phyloP scores from a whole-genome alignment of 768 basidiomycete genomes.

The Hygrophoropsis aurantiaca region DNA sequence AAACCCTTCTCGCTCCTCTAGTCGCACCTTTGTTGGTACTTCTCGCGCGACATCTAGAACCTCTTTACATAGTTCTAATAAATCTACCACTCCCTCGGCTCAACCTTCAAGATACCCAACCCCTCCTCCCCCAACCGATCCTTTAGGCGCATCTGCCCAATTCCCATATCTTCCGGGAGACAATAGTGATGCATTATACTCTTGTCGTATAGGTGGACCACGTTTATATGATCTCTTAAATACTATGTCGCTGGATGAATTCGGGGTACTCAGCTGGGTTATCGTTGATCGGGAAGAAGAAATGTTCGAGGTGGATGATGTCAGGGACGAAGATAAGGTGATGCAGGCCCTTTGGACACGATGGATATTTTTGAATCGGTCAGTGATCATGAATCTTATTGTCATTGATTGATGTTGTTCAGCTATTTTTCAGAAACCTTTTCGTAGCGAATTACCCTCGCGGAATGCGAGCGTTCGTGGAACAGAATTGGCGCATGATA shows the following conservation, averaged over 20 bases:
- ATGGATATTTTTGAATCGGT: constrained; percentile 71
- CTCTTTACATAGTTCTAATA: constrained; percentile 6
- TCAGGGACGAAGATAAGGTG: constrained; percentile 75
- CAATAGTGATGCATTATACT: constrained; percentile 50
- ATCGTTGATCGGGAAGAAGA: constrained; percentile 76
- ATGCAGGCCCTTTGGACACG: constrained; percentile 77
- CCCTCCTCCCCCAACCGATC: constrained; percentile 42
- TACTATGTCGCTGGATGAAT: constrained; percentile 56
- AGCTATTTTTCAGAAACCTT: constrained; percentile 39
- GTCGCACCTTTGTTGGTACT: neutral
- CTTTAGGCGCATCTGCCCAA: constrained; percentile 50
- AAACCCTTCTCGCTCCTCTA: constrained; percentile 3
- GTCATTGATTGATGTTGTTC: too few species aligned
- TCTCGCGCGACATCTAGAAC: constrained; percentile 4
- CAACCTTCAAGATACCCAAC: constrained; percentile 29
- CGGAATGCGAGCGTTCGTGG: constrained; percentile 55
- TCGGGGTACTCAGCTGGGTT: constrained; percentile 68
- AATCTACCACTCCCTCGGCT: constrained; percentile 9
- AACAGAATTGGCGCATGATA: constrained; percentile 65
- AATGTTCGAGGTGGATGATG: constrained; percentile 68
- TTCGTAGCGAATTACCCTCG: constrained; percentile 58
- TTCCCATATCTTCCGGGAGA: constrained; percentile 54
- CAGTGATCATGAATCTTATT: too few species aligned
- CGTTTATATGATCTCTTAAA: constrained; percentile 65
- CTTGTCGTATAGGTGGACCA: constrained; percentile 66